Evolutionary conservation across 169 alveolate genomes (phyloP).

Genomic region (Besnoitia besnoiti): DNA sequence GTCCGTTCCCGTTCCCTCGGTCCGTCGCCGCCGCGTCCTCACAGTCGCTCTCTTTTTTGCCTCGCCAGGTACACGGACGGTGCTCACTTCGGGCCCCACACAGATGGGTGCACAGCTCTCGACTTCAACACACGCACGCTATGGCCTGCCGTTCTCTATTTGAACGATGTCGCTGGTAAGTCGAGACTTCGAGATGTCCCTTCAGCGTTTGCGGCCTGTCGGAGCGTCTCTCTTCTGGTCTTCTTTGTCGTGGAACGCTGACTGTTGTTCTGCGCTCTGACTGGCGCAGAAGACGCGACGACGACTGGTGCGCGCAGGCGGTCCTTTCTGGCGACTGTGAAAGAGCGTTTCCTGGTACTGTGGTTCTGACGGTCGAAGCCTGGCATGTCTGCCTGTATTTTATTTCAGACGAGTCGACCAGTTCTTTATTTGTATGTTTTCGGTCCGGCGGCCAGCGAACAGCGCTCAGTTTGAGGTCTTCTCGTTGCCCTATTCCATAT

Average conservation of each 20-base stretch:
- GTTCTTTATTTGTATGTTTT: no score
- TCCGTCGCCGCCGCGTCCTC: neutral
- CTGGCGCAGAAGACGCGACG: no score
- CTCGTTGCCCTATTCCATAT: no score
- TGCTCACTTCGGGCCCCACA: slow-evolving; percentile 80
- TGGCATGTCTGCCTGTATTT: no score
- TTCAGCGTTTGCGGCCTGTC: no score
- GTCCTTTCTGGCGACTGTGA: no score
- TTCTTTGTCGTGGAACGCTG: neutral
- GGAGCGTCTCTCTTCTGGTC: neutral
- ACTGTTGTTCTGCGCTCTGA: neutral
- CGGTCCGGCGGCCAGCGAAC: neutral
- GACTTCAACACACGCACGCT: slow-evolving; percentile 76
- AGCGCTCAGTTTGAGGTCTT: no score
- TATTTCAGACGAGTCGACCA: no score
- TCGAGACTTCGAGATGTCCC: neutral
- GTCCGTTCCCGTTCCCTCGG: neutral
- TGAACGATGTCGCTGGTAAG: slow-evolving; percentile 67
- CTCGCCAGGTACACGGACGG: slow-evolving; percentile 72
- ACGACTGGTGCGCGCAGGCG: no score
- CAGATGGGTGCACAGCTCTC: slow-evolving; percentile 75
- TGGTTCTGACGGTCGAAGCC: no score
- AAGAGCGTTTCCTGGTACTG: no score
- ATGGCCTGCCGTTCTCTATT: slow-evolving; percentile 72
- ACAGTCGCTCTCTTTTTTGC: neutral